These are phyloP conservation scores for Phaseolus coccineus DNA, from an alignment of 331 rosid species.

Conservation along the genomic window DNA sequence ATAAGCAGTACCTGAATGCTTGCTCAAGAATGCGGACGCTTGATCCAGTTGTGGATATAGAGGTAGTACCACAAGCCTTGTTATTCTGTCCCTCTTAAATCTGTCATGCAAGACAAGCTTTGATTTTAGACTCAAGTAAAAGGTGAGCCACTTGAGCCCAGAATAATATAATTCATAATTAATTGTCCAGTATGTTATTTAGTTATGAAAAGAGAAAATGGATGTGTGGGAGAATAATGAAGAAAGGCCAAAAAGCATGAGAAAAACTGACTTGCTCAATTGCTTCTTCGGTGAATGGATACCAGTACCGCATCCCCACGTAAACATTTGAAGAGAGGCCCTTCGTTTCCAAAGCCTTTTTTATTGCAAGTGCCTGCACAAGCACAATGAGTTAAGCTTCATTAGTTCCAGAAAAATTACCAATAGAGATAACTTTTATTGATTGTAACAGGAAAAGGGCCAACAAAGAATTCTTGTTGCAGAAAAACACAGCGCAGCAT, in stretches of 20 bases:
- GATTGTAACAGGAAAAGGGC: constrained; percentile 1
- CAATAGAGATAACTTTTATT: neutral
- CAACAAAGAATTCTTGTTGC: constrained; percentile 25
- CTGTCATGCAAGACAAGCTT: constrained; percentile 55
- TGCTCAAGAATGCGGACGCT: constrained; percentile 83
- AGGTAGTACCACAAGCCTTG: constrained; percentile 96
- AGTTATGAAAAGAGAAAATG: constrained; percentile 18
- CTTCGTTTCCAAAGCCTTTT: constrained; percentile 83
- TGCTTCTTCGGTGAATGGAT: constrained; percentile 98
- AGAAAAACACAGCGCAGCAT: neutral
- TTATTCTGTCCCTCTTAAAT: constrained; percentile 85
- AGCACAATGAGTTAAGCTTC: constrained; percentile 15
- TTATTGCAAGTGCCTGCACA: constrained; percentile 83
- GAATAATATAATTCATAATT: constrained; percentile 9
- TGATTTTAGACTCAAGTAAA: constrained; percentile 31
- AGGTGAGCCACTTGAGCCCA: constrained; percentile 15
- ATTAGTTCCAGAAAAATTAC: constrained; percentile 33
- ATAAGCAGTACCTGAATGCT: constrained; percentile 69
- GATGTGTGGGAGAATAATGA: constrained; percentile 15
- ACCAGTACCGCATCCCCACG: neutral
- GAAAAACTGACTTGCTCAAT: constrained; percentile 70
- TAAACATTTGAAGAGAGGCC: constrained; percentile 40
- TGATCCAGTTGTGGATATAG: constrained; percentile 98
- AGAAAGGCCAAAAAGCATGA: constrained; percentile 25
- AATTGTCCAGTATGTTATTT: neutral